Percentiles rank a stretch among this genome's conserved stretches.
Conservation (phyloP, 768 basidiomycete species). For the Megacollybia marginata region DNA sequence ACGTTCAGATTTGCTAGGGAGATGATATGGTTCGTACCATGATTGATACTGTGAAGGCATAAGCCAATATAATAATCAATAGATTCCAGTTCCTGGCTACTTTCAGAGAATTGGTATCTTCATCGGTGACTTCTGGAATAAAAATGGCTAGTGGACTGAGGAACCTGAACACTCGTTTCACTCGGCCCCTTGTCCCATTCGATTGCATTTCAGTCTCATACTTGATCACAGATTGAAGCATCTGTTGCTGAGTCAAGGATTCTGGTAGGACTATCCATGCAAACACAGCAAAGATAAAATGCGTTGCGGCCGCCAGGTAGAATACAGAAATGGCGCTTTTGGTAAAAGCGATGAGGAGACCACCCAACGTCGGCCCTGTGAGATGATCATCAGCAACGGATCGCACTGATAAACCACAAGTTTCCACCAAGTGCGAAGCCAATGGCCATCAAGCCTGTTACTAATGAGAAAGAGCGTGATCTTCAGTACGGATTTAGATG, state of each 20-base stretch:
- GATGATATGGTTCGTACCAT: constrained; percentile 27
- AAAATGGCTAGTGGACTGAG: constrained; percentile 68
- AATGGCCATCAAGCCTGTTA: constrained; percentile 53
- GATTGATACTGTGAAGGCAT: constrained; percentile 39
- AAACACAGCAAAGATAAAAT: constrained; percentile 40
- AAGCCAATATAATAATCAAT: constrained; percentile 44
- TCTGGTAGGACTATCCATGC: constrained; percentile 68
- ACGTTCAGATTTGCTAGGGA: background rate
- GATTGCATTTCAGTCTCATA: constrained; percentile 19
- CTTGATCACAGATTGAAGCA: constrained; percentile 29
- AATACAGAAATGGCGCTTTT: constrained; percentile 57
- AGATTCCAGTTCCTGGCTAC: constrained; percentile 58
- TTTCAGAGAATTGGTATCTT: constrained; percentile 30
- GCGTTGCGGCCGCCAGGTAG: constrained; percentile 50
- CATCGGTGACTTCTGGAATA: constrained; percentile 30
- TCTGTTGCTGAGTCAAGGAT: constrained; percentile 52
- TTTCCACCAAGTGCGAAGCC: constrained; percentile 63
- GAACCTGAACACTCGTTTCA: constrained; percentile 49
- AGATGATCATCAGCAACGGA: background rate
- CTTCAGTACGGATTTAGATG: background rate
- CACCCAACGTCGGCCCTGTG: constrained; percentile 51
- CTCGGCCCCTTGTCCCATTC: constrained; percentile 18
- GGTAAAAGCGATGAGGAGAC: constrained; percentile 52
- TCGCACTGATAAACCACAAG: background rate
- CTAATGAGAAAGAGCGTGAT: background rate